Base-by-base conservation (phyloP, 2,329 filamentous ascomycete species). In the Sphaerulina musiva region DNA sequence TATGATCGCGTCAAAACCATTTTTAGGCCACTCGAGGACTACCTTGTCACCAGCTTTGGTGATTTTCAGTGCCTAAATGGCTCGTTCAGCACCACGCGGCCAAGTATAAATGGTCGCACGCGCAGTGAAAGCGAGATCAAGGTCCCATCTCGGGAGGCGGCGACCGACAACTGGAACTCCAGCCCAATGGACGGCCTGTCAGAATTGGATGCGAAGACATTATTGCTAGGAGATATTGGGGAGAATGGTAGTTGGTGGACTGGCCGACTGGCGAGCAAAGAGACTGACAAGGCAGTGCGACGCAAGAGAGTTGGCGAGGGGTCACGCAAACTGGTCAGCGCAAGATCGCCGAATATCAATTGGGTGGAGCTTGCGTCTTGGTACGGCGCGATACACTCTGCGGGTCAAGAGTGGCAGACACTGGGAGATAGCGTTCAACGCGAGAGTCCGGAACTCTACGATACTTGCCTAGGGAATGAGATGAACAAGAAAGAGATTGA, bases 241-340 rank as follows among this genome's bases (percentile, higher is more conserved):
- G 88, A 93, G 66, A 93, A 93, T 65, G 87, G 86, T 2, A 81
- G 80, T 6, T 92, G 87, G 88, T 92, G 87, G 87, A 84, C 85
- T 45, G 86, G 85, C 1, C 78, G 78, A 46, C 52, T 69, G 50
- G 60, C 70, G 20, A 71, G 64, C n/a, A 64, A 65, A 29, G 56
- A 56, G 2, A 59, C 62, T 2, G 67, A 67, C 23, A 67, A 71
- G 59, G 43, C 51, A 17, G 44, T 56, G 23, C 62, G 58, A 42
- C 59, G 62, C n/a, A 69, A 67, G 45, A 64, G 60, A 46, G 58
- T 62, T 20, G 66, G 64, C 47, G 64, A 65, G 34, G 59, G 62
- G 10, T 53, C 61, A 6, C 59, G 56, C 20, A 64, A 61, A 41
- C 68, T 76, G 34, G 80, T 85, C 6, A 82, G 73, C 42, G 73